Evolutionary conservation across 305 asterid species (phyloP), one percentile per base, ranked within the genome.

Genomic region (Lippia alba): DNA sequence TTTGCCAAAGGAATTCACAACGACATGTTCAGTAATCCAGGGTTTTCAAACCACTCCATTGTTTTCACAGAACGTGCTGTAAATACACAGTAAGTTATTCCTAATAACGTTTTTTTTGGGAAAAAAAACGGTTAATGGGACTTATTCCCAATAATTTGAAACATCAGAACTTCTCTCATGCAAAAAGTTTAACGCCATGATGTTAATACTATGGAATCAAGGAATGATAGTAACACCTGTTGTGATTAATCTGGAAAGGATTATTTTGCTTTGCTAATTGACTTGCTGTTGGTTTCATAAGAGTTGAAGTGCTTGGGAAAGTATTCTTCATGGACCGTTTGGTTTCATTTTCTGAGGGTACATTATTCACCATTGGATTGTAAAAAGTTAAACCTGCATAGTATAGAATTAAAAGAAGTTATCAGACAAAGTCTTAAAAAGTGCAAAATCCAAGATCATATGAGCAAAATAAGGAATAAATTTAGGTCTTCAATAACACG

Each of bases 251-350:
- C 76, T 76, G 92, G 72, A 64, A 81, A 76, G 89, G 79, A 70
- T 75, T 82, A 74, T 81, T 87, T 82, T 90, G 97, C 87, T 87
- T 94, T 74, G 99, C 99, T 79, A 94, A 82, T 78, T 88, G 94
- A 80, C 99, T 92, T 48, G 78, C 96, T 18, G 99, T 94, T 69
- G 99, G 99, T 80, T 90, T 91, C 99, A 94, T 88, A 50, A 91
- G 90, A 61, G 98, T 94, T 66, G 99, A 91, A 61, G 81, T 77
- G 88, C 94, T 92, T 40, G 92, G 83, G 64, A 67, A 78, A 57
- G 79, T 70, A 57, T 89, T 82, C 80, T 90, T 92, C 74, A 50
- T 72, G 6, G 83, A 44, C 51, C 40, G 74, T 82, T 81, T 86
- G 32, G 78, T 56, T 79, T 80, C 89, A 78, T 72, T 68, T 69